Percentiles rank a stretch among this genome's conserved stretches.
phyloP scores from a whole-genome alignment of 192 early-diverging fungal species.

The Podila minutissima region DNA sequence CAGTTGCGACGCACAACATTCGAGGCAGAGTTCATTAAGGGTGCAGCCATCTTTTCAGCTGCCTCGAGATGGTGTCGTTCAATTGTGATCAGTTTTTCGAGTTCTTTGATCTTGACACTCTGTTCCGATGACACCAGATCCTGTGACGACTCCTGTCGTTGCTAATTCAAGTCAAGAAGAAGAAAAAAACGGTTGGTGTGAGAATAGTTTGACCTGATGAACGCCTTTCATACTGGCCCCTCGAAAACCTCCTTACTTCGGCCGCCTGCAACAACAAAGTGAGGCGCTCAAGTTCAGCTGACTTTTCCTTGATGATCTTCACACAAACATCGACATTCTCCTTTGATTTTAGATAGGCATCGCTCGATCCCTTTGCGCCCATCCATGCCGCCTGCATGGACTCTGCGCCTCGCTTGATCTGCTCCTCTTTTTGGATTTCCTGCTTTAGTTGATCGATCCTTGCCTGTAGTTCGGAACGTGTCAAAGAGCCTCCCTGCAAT shows the following conservation, averaged over 20 bases:
- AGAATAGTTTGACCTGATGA: not conserved
- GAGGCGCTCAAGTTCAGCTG: slow-evolving; percentile 25
- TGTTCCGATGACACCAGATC: slow-evolving; percentile 35
- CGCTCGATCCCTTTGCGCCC: slow-evolving; percentile 28
- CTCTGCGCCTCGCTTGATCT: slow-evolving; percentile 50
- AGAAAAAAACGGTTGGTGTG: not conserved
- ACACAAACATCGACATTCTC: slow-evolving; percentile 39
- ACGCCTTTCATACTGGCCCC: not conserved
- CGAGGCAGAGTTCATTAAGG: slow-evolving; percentile 33
- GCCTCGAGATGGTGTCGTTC: slow-evolving; percentile 43
- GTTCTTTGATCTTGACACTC: slow-evolving; percentile 29
- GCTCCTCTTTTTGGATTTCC: slow-evolving; percentile 46
- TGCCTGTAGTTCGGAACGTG: slow-evolving; percentile 13
- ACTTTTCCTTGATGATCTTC: slow-evolving; percentile 41
- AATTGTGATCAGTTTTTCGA: slow-evolving; percentile 43
- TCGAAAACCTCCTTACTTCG: slow-evolving; percentile 13
- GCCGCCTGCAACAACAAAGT: not conserved
- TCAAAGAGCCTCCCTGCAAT: slow-evolving; percentile 5
- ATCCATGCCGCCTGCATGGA: slow-evolving; percentile 50
- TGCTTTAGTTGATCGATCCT: slow-evolving; percentile 29
- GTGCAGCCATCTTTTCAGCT: slow-evolving; percentile 49
- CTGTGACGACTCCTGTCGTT: slow-evolving; percentile 15
- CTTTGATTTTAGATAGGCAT: slow-evolving; percentile 41
- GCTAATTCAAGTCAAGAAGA: not conserved
- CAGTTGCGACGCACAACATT: slow-evolving; percentile 38